Base-by-base conservation (phyloP, 1,284 basidiomycete genomes). In the Ceratobasidium sp. region DNA sequence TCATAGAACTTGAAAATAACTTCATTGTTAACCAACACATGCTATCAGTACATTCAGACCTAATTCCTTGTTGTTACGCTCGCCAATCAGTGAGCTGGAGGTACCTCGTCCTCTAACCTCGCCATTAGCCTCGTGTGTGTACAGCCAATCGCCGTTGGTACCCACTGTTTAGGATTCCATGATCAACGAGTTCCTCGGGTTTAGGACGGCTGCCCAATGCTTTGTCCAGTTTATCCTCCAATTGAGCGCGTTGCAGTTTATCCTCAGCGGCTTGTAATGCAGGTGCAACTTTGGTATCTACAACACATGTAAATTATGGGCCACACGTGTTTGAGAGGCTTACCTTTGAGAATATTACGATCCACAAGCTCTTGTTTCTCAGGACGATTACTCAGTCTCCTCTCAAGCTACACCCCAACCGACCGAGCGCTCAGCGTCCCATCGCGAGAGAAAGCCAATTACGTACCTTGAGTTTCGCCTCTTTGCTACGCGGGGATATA, bases 311-410 rank as follows among this genome's bases (percentile, higher is more conserved):
- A 21, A 23, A 47, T 16, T 14, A 11, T 14, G 49, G 30, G 23
- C 41, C 27, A 23, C 41, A 41, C 30, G 16, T 8, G 33, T 27
- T 19, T 58, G 23, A 39, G 54, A 25, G 21, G 64, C 75, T 64
- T 70, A 85, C 89, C 86, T 79, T 91, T 91, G 71, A 91, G 82
- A 71, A 91, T 90, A 75, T 89, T 89, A 73, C 86, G 83, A 54
- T 87, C 85, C 70, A 90, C 81, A 47, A 92, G 81, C 68, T 90
- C 86, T 50, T 83, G 77, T 74, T 86, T 85, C 14, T 85, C 82
- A 8, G 86, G 83, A 41, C 89, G 81, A 29, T 82, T 78, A 47
- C 78, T 80, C 59, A 89, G 79, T 52, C 82, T 79, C 75, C 82
- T 84, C 77, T 89, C 88, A 67, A 90, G 81, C 73, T 79, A 81